These are phyloP conservation scores for Sanghuangporus sanghuang DNA, from an alignment of 1,284 basidiomycete genomes.

Conservation along the genomic window DNA sequence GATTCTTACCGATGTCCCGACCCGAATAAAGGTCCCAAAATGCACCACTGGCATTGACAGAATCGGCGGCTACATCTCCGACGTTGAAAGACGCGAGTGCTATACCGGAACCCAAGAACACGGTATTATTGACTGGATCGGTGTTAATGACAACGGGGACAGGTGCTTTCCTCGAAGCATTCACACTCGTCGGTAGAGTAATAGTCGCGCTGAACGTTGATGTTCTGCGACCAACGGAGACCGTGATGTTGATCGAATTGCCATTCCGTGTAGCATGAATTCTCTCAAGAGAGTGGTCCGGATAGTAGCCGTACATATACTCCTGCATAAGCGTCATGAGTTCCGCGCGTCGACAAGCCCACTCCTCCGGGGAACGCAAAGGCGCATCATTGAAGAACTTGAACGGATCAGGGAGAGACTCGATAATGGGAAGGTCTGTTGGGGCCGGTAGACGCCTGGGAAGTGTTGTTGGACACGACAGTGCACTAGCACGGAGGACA, in stretches of 20 bases:
- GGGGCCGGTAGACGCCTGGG: slow-evolving; percentile 12
- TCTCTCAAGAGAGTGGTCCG: slow-evolving; percentile 21
- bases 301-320: slow-evolving; percentile 23
- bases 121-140: slow-evolving; percentile 19
- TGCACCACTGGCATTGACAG: slow-evolving; percentile 21
- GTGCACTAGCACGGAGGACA: not conserved
- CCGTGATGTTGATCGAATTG: slow-evolving; percentile 16
- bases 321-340: slow-evolving; percentile 21
- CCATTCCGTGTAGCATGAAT: slow-evolving; percentile 19
- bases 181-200: slow-evolving; percentile 19
- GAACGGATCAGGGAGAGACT: slow-evolving; percentile 11
- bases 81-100: slow-evolving; percentile 20
- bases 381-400: slow-evolving; percentile 14
- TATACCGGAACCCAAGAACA: slow-evolving; percentile 19
- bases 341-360: slow-evolving; percentile 20
- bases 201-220: slow-evolving; percentile 18
- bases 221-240: slow-evolving; percentile 15
- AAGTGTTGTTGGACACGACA: slow-evolving; percentile 7
- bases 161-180: slow-evolving; percentile 2
- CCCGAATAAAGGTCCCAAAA: slow-evolving; percentile 25
- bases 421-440: slow-evolving; percentile 14
- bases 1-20: slow-evolving; percentile 15
- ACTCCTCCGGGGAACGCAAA: slow-evolving; percentile 18
- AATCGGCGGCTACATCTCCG: slow-evolving; percentile 21
- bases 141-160: slow-evolving; percentile 20